Evolutionary conservation across 2,329 filamentous ascomycete genomes (phyloP).

Genomic region (Sphaerostilbella broomeana): DNA sequence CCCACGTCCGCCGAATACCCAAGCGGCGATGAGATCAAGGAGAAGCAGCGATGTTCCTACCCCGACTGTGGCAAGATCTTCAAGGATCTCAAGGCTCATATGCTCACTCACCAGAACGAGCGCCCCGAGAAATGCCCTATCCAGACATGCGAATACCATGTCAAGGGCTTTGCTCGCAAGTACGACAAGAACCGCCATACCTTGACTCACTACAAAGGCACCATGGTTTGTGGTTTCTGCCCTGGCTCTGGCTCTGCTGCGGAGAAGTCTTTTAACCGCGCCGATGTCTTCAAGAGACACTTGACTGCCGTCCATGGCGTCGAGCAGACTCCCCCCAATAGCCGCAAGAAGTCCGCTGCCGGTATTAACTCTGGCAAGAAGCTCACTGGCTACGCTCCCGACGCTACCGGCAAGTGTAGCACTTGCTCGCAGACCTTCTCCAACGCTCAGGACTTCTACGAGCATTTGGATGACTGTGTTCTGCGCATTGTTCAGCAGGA

Average conservation of each 20-base stretch:
- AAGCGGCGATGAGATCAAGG: constrained; percentile 58
- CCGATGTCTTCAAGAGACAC: constrained; percentile 93
- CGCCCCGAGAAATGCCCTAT: constrained; percentile 93
- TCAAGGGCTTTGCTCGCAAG: constrained; percentile 88
- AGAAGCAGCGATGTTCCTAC: constrained; percentile 69
- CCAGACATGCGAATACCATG: constrained; percentile 82
- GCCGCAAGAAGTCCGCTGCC: constrained; percentile 60
- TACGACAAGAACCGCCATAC: constrained; percentile 97
- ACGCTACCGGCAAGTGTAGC: constrained; percentile 89
- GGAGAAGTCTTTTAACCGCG: constrained; percentile 93
- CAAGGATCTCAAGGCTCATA: constrained; percentile 89
- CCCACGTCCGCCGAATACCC: constrained; percentile 51
- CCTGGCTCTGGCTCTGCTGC: constrained; percentile 80
- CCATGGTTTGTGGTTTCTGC: constrained; percentile 94
- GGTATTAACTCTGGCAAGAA: constrained; percentile 50
- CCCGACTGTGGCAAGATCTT: constrained; percentile 79
- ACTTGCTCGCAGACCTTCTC: constrained; percentile 87
- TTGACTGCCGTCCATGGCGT: constrained; percentile 85
- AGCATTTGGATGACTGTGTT: constrained; percentile 80
- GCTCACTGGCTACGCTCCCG: constrained; percentile 62
- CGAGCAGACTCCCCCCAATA: constrained; percentile 88
- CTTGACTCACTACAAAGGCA: constrained; percentile 92
- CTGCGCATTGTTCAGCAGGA: constrained; percentile 66
- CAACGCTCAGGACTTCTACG: constrained; percentile 96
- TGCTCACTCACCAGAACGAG: constrained; percentile 88